Conservation (phyloP, 2,329 filamentous ascomycete genomes). For the Tolypocladium ophioglossoides region DNA sequence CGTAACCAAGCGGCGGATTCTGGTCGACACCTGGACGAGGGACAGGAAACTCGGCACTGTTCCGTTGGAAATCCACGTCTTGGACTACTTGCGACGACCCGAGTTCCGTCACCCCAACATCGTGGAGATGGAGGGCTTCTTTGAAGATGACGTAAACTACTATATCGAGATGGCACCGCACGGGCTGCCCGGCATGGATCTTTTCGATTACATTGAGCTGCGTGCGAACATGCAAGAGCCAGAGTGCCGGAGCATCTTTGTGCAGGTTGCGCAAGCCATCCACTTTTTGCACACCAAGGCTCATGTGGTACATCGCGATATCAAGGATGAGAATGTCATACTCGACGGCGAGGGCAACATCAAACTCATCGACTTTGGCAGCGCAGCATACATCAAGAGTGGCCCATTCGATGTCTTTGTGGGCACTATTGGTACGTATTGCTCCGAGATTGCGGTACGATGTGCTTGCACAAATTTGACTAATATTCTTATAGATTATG, state of each 20-base stretch:
- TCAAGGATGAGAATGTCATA: slow-evolving; percentile 98
- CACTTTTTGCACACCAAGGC: slow-evolving; percentile 88
- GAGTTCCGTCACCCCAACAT: slow-evolving; percentile 58
- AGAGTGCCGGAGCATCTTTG: slow-evolving; percentile 90
- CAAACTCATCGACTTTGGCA: slow-evolving; percentile 97
- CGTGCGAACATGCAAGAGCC: slow-evolving; percentile 92
- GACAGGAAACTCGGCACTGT: slow-evolving; percentile 90
- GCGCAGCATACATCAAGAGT: slow-evolving; percentile 95
- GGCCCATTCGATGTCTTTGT: slow-evolving; percentile 99
- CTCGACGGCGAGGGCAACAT: slow-evolving; percentile 91
- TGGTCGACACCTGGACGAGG: slow-evolving; percentile 96
- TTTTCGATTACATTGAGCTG: slow-evolving; percentile 98
- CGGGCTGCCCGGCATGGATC: slow-evolving; percentile 91
- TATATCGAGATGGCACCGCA: slow-evolving; percentile 98
- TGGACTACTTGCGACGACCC: slow-evolving; percentile 80
- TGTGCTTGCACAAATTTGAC: slow-evolving; percentile 22
- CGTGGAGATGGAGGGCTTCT: slow-evolving; percentile 63
- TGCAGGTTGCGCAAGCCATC: slow-evolving; percentile 81
- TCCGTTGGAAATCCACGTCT: slow-evolving; percentile 89
- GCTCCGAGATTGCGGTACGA: background rate
- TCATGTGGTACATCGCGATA: slow-evolving; percentile 88
- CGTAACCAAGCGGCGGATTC: slow-evolving; percentile 90
- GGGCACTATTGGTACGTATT: slow-evolving; percentile 78
- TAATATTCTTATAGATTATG: slow-evolving; percentile 62
- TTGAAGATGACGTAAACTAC: slow-evolving; percentile 80